These are phyloP conservation scores for Phalaenopsis hybrid DNA, from an alignment of 116 monocot species.

Conservation along the genomic window DNA sequence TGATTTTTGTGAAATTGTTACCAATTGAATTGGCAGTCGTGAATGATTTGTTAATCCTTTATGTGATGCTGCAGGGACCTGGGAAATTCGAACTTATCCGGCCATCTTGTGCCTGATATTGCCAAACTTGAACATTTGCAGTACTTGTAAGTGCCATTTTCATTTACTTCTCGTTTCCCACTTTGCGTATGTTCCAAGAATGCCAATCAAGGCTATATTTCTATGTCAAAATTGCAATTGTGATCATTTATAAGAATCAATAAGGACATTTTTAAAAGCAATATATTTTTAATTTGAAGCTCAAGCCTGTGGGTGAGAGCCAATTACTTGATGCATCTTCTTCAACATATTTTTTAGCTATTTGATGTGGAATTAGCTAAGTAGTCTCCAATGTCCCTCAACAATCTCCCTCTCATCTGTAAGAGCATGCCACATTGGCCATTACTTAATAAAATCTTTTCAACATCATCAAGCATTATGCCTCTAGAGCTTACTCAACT, in stretches of 20 bases:
- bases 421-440: too few relatives aligned
- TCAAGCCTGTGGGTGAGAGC: too few relatives aligned
- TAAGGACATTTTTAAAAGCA: not conserved
- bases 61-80: constrained; percentile 50
- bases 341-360: too few relatives aligned
- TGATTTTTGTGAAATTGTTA: constrained; percentile 7
- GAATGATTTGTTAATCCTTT: constrained; percentile 4
- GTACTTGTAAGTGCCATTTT: constrained; percentile 61
- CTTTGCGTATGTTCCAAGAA: not conserved
- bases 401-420: too few relatives aligned
- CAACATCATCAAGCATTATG: too few relatives aligned
- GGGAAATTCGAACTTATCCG: constrained; percentile 88
- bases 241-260: not conserved
- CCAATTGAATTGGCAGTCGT: not conserved
- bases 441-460: too few relatives aligned
- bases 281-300: too few relatives aligned
- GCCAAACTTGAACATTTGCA: constrained; percentile 91
- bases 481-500: too few relatives aligned
- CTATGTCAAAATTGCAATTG: not conserved
- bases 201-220: not conserved
- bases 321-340: too few relatives aligned
- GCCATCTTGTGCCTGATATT: constrained; percentile 86
- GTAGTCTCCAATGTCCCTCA: too few relatives aligned
- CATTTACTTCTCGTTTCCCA: not conserved
- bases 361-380: too few relatives aligned